A percentile compares a stretch with the other conserved stretches of the same genome.
Conservation (phyloP, 768 basidiomycete species). For the Pulveroboletus sp. region DNA sequence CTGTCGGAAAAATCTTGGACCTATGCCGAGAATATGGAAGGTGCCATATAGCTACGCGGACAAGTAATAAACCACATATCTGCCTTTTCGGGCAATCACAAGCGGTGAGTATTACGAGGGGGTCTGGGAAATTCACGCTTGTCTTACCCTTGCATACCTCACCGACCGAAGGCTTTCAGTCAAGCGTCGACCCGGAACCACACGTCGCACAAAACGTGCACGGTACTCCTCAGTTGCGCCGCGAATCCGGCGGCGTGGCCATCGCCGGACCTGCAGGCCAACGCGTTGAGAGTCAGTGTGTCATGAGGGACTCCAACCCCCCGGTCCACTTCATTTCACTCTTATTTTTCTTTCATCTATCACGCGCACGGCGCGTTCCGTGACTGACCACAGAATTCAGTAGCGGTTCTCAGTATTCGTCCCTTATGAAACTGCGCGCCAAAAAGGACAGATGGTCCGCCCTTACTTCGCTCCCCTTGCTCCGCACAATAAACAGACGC, state of each 20-base stretch:
- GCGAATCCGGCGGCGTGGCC: conserved; percentile 16
- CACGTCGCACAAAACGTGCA: background rate
- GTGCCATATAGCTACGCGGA: background rate
- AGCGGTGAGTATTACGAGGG: background rate
- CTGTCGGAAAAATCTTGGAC: background rate
- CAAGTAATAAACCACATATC: too few species aligned
- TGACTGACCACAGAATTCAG: conserved; percentile 10
- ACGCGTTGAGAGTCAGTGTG: conserved; percentile 15
- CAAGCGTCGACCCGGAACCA: background rate
- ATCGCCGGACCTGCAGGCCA: conserved; percentile 16
- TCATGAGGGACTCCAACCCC: conserved; percentile 3
- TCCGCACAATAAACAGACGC: conserved; percentile 6
- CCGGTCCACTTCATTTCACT: conserved; percentile 19
- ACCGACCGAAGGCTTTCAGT: background rate
- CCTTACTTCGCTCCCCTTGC: background rate
- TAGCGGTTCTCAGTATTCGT: background rate
- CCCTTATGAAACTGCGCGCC: conserved; percentile 6
- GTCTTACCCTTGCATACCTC: background rate
- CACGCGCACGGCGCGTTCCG: conserved; percentile 13
- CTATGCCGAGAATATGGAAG: background rate
- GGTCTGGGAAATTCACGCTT: background rate
- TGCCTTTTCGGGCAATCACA: background rate
- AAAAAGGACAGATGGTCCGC: background rate
- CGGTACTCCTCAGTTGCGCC: background rate
- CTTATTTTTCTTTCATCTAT: background rate